Evolutionary conservation across 2,329 filamentous ascomycete species (phyloP), one percentile per base, ranked within the genome.

Genomic region (Shiraia bambusicola): DNA sequence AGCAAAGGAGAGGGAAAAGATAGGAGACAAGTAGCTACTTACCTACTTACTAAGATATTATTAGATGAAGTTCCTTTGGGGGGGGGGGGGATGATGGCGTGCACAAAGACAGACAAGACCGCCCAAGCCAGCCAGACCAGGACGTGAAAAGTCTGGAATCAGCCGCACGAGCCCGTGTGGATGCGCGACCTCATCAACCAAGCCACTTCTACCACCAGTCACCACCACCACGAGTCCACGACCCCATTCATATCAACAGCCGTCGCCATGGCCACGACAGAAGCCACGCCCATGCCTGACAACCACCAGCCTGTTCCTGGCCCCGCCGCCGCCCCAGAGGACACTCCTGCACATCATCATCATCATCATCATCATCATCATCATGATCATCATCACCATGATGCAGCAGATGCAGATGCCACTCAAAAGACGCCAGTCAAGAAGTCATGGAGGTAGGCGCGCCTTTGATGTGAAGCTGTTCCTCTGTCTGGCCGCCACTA

Each of bases 391-490:
- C n/a, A n/a, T n/a, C n/a, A n/a, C 25, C 49, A 49, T 36, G 47
- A 61, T 15, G 37, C 42, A 35, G 52, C 48, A 27, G 52, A 34
- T 10, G 15, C 42, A 25, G 56, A 65, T 26, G 47, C 49, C 35
- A 51, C 52, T n/a, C 55, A 50, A 33, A 64, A 64, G 48, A 46
- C 50, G 34, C 48, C 55, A 41, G 59, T 63, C 44, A 69, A 66
- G 59, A 61, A 63, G 14, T 69, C 65, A 41, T 69, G 65, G 64
- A 67, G 65, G 65, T 67, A 64, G 45, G 51, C 52, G 34, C 32
- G 16, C 28, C 29, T 22, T 38, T 31, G 33, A n/a, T n/a, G n/a
- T n/a, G n/a, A n/a, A n/a, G 16, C 31, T 11, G 24, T 28, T 13
- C 28, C 3, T 17, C 15, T 5, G 24, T 6, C 11, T 11, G 15